These are phyloP conservation scores for Lentinula aciculospora DNA, from an alignment of 768 basidiomycete genomes.

Conservation along the genomic window DNA sequence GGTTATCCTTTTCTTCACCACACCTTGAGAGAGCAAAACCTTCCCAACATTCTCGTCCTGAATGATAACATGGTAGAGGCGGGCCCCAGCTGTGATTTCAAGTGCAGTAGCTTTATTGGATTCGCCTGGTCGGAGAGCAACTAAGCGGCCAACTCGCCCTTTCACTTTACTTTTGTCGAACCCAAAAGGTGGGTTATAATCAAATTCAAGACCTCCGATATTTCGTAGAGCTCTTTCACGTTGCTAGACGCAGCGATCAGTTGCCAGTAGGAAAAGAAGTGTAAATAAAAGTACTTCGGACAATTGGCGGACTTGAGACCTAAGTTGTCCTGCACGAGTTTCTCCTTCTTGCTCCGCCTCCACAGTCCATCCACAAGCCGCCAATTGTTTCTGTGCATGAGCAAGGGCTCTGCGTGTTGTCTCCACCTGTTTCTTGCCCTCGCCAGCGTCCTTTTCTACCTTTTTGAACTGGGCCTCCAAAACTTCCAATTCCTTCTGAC, in stretches of 20 bases:
- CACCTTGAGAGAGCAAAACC: conserved; percentile 67
- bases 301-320: conserved; percentile 46
- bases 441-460: conserved; percentile 78
- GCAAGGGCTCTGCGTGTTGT: conserved; percentile 54
- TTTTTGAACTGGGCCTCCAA: conserved; percentile 80
- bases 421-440: conserved; percentile 66
- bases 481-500: conserved; percentile 69
- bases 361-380: conserved; percentile 67
- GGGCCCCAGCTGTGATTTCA: conserved; percentile 87
- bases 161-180: conserved; percentile 88
- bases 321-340: conserved; percentile 42
- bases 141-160: conserved; percentile 87
- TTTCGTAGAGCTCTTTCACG: conserved; percentile 64
- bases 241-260: conserved; percentile 35
- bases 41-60: conserved; percentile 87
- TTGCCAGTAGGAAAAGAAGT: background rate
- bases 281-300: conserved; percentile 47
- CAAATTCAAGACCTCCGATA: conserved; percentile 73
- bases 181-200: conserved; percentile 71
- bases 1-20: conserved; percentile 82
- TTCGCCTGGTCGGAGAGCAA: conserved; percentile 64
- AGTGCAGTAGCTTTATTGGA: conserved; percentile 82
- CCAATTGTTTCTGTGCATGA: conserved; percentile 44
- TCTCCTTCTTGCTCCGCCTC: conserved; percentile 65
- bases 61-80: conserved; percentile 91